These are phyloP conservation scores for Apiotrichum mycotoxinovorans DNA, from an alignment of 1,284 basidiomycete species.

Conservation along the genomic window DNA sequence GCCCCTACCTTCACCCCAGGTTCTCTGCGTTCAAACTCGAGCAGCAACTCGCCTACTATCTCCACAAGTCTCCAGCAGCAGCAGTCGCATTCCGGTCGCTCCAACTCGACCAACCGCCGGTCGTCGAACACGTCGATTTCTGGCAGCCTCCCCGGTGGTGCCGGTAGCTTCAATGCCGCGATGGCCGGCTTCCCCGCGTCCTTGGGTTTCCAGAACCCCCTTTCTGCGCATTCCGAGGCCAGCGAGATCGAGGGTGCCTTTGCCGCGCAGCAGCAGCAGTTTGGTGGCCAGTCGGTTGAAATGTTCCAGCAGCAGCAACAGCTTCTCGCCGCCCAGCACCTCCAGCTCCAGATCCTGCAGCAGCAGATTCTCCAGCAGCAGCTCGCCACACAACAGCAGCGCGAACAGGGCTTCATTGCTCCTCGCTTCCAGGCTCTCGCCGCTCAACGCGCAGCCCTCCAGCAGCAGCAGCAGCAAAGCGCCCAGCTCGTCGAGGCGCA, in stretches of 20 bases:
- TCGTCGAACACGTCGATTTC: background rate
- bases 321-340: slow-evolving; percentile 39
- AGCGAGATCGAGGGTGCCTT: slow-evolving; percentile 26
- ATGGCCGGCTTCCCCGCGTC: slow-evolving; percentile 16
- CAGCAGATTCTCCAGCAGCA: slow-evolving; percentile 40
- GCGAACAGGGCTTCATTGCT: slow-evolving; percentile 61
- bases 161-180: background rate
- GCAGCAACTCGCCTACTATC: slow-evolving; percentile 12
- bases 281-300: slow-evolving; percentile 25
- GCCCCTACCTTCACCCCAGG: slow-evolving; percentile 47
- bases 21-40: slow-evolving; percentile 14
- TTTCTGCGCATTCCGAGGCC: slow-evolving; percentile 18
- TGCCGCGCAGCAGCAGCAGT: slow-evolving; percentile 15
- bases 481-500: slow-evolving; percentile 40
- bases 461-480: slow-evolving; percentile 56
- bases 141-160: background rate
- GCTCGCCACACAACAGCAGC: slow-evolving; percentile 28
- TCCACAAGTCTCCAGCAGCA: slow-evolving; percentile 6
- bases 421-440: slow-evolving; percentile 82
- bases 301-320: slow-evolving; percentile 41
- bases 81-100: slow-evolving; percentile 11
- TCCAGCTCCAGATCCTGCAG: slow-evolving; percentile 45
- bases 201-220: slow-evolving; percentile 12
- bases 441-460: slow-evolving; percentile 55
- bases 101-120: background rate